Percentiles rank a stretch among this genome's conserved stretches.
Evolutionary conservation across 108 stramenopile species (phyloP).

Genomic region (Cyclostephanos tholiformis): DNA sequence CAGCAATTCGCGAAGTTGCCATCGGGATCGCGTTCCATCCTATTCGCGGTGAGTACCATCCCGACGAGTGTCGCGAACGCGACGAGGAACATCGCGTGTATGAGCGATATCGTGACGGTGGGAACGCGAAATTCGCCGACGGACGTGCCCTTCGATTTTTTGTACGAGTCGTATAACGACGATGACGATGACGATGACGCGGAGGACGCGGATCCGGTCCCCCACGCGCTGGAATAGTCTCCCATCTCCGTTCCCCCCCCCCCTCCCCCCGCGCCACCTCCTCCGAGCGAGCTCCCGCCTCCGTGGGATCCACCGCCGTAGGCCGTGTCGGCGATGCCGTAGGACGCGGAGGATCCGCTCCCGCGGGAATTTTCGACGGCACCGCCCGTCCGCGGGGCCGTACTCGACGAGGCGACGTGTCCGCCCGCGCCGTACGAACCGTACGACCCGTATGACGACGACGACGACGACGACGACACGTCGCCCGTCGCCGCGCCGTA

Average conservation of each 20-base stretch:
- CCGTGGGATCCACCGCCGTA: not conserved
- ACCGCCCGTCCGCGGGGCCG: not conserved
- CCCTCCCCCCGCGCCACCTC: too few species aligned
- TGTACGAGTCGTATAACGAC: not conserved
- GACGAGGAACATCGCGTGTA: conserved; percentile 33
- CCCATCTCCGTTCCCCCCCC: not conserved
- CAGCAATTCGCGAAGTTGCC: conserved; percentile 53
- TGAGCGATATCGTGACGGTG: conserved; percentile 17
- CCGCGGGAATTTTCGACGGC: not conserved
- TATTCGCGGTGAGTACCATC: conserved; percentile 50
- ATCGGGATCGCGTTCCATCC: conserved; percentile 36
- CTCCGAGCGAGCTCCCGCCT: not conserved
- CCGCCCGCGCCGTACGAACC: not conserved
- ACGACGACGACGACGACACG: too few species aligned
- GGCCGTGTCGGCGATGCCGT: not conserved
- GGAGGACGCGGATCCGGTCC: conserved; percentile 7
- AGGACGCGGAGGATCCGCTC: not conserved
- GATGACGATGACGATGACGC: not conserved
- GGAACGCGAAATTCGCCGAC: not conserved
- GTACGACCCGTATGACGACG: too few species aligned
- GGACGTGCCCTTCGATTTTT: too few species aligned
- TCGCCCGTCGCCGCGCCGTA: conserved; percentile 13
- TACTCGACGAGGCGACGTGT: not conserved
- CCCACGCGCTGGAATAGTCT: conserved; percentile 23
- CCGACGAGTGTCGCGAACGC: conserved; percentile 16